These are phyloP conservation scores for Naganishia albida DNA, from an alignment of 1,284 basidiomycete species.

Conservation along the genomic window DNA sequence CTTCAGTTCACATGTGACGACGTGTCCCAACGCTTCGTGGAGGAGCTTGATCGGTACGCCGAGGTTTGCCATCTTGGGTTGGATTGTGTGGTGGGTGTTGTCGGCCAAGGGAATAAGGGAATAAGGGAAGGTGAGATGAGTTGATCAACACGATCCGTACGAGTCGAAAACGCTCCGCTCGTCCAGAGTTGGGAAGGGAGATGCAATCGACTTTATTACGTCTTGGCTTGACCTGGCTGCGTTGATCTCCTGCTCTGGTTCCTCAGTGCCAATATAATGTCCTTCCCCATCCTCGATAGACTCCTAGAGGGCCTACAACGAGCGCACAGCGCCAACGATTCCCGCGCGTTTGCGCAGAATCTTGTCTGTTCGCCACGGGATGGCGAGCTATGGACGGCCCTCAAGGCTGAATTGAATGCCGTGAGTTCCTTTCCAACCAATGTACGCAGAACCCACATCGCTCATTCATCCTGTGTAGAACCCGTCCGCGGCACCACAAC, in stretches of 20 bases:
- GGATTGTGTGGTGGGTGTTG: not conserved
- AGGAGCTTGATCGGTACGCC: conserved; percentile 90
- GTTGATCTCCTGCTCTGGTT: not conserved
- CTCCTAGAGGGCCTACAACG: conserved; percentile 2
- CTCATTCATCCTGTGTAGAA: not conserved
- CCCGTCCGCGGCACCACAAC: not conserved
- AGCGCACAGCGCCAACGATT: not conserved
- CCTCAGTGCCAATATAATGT: conserved; percentile 10
- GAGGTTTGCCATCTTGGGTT: conserved; percentile 59
- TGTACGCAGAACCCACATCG: not conserved
- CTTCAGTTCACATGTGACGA: conserved; percentile 97
- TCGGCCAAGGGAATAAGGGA: not conserved
- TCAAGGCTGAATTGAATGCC: conserved; percentile 18
- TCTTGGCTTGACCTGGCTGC: too few relatives aligned
- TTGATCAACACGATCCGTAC: not conserved
- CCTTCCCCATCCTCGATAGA: conserved; percentile 10
- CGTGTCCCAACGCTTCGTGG: conserved; percentile 90
- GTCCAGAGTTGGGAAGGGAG: not conserved
- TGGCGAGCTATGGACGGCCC: conserved; percentile 4
- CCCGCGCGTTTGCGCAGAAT: conserved; percentile 15
- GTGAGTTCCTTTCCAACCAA: conserved; percentile 22
- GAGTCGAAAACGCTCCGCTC: not conserved
- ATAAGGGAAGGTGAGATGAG: not conserved
- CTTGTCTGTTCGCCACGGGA: conserved; percentile 29
- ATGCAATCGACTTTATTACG: not conserved